phyloP scores from a whole-genome alignment of 495 filamentous ascomycete genomes.

The Penicillium chermesinum region DNA sequence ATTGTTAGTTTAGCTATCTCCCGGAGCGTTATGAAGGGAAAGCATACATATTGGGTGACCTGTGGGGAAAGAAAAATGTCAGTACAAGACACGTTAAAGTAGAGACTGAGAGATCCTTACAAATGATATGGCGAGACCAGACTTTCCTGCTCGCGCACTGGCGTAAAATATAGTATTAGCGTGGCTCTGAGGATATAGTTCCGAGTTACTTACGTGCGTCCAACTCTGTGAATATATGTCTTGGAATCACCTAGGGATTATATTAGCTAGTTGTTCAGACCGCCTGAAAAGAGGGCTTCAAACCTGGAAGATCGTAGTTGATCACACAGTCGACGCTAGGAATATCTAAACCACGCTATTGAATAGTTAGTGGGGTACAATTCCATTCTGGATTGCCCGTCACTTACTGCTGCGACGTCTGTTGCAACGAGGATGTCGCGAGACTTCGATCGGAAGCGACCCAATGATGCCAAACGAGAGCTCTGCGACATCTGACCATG shows the following conservation, averaged over 20 bases:
- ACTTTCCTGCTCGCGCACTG: constrained; percentile 74
- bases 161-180: neutral
- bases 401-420: constrained; percentile 73
- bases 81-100: too few species aligned
- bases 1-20: constrained; percentile 20
- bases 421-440: constrained; percentile 90
- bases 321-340: constrained; percentile 84
- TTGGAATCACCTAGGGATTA: constrained; percentile 61
- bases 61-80: neutral
- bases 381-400: too few species aligned
- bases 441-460: constrained; percentile 73
- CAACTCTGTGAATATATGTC: constrained; percentile 93
- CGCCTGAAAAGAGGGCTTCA: neutral
- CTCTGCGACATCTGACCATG: constrained; percentile 87
- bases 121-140: constrained; percentile 73
- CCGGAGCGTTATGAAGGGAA: too few species aligned
- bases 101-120: constrained; percentile 46
- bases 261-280: neutral
- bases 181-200: neutral
- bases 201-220: constrained; percentile 53
- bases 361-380: neutral
- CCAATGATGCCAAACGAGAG: constrained; percentile 74
- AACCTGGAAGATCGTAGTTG: constrained; percentile 71
- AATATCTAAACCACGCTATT: constrained; percentile 84
- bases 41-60: neutral